phyloP scores from a whole-genome alignment of 495 filamentous ascomycete species.

The Rostrohypoxylon terebratum region DNA sequence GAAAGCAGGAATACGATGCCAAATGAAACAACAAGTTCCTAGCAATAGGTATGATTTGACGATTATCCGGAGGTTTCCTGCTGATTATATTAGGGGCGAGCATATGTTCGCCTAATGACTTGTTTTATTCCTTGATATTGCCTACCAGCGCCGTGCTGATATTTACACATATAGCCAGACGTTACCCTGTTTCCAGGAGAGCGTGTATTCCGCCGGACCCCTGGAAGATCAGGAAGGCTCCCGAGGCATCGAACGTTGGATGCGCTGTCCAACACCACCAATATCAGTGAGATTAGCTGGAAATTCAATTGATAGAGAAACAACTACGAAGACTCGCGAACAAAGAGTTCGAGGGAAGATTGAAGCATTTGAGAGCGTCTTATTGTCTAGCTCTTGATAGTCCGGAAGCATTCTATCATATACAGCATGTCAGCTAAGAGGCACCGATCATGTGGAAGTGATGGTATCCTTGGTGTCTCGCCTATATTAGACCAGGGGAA shows the following conservation, averaged over 20 bases:
- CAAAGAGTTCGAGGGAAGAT: conserved; percentile 25
- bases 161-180: conserved; percentile 15
- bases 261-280: conserved; percentile 40
- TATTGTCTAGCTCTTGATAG: conserved; percentile 8
- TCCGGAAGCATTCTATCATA: neutral
- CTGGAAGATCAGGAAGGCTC: conserved; percentile 38
- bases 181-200: conserved; percentile 35
- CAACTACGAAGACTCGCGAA: neutral
- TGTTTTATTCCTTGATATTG: conserved; percentile 2
- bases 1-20: conserved; percentile 17
- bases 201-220: conserved; percentile 36
- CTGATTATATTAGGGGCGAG: neutral
- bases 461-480: neutral
- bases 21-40: conserved; percentile 35
- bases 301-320: conserved; percentile 15
- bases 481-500: neutral
- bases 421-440: neutral
- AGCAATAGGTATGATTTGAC: conserved; percentile 31
- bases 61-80: conserved; percentile 9
- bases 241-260: conserved; percentile 36
- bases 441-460: neutral
- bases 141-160: conserved; percentile 20
- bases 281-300: conserved; percentile 23
- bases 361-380: conserved; percentile 16
- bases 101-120: neutral